Evolutionary conservation across 208 protist genomes (phyloP).

Genomic region (Tetramitus jugosus): DNA sequence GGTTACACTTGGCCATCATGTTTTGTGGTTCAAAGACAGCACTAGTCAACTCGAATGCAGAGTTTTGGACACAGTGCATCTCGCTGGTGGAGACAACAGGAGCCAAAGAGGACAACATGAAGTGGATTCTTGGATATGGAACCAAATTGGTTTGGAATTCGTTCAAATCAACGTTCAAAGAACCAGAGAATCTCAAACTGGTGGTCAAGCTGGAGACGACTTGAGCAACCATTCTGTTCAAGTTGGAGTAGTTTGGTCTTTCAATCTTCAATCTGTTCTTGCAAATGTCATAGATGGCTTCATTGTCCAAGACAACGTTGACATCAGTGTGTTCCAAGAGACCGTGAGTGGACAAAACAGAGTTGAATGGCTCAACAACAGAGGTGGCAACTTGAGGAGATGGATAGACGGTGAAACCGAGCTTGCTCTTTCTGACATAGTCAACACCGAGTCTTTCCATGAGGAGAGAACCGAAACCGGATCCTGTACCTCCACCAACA

Average conservation of each 20-base stretch:
- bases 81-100: conserved; percentile 78
- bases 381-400: conserved; percentile 86
- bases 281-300: conserved; percentile 91
- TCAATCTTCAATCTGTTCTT: conserved; percentile 81
- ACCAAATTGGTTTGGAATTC: conserved; percentile 96
- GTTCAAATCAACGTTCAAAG: conserved; percentile 89
- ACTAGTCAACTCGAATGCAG: conserved; percentile 84
- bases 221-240: conserved; percentile 90
- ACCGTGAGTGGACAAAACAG: conserved; percentile 82
- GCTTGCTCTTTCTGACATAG: conserved; percentile 96
- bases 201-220: conserved; percentile 86
- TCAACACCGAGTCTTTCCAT: conserved; percentile 91
- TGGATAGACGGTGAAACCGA: conserved; percentile 86
- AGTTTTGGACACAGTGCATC: conserved; percentile 77
- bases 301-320: conserved; percentile 88
- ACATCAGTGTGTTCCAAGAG: conserved; percentile 86
- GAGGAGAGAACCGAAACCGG: conserved; percentile 90
- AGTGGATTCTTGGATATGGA: conserved; percentile 94
- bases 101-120: conserved; percentile 82
- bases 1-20: conserved; percentile 90
- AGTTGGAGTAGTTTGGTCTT: conserved; percentile 85
- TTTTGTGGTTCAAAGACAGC: conserved; percentile 80
- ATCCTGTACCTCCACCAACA: conserved; percentile 96
- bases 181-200: conserved; percentile 86
- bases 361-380: conserved; percentile 96